Conservation (phyloP, 306 rosid genomes). For the Vachellia pachyceras region DNA sequence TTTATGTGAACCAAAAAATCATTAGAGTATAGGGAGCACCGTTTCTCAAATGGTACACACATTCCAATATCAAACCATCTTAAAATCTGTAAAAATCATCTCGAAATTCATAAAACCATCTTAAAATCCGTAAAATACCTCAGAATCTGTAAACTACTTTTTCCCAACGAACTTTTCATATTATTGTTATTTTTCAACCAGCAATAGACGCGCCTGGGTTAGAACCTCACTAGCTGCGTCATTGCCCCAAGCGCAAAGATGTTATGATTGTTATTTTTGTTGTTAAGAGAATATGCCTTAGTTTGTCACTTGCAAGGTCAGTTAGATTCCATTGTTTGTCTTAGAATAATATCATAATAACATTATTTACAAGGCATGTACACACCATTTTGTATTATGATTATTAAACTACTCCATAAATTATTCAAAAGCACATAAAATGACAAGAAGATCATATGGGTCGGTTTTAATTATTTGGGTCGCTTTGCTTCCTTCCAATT, state of each 20-base stretch:
- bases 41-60: too few species aligned
- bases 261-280: neutral
- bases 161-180: too few species aligned
- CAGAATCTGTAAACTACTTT: too few species aligned
- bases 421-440: neutral
- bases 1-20: neutral
- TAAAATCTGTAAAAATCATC: too few species aligned
- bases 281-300: neutral
- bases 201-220: too few species aligned
- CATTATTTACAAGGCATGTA: neutral
- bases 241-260: too few species aligned
- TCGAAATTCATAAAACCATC: too few species aligned
- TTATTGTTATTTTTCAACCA: neutral
- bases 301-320: neutral
- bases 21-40: neutral
- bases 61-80: too few species aligned
- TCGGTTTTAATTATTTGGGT: neutral
- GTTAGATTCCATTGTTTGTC: neutral
- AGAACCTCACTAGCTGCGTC: too few species aligned
- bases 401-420: neutral
- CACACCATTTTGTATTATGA: neutral
- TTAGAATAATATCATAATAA: neutral
- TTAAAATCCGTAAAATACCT: too few species aligned
- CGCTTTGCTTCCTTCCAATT: constrained; percentile 8
- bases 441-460: neutral